phyloP scores from a whole-genome alignment of 306 rosid genomes.

The Cicer arietinum region DNA sequence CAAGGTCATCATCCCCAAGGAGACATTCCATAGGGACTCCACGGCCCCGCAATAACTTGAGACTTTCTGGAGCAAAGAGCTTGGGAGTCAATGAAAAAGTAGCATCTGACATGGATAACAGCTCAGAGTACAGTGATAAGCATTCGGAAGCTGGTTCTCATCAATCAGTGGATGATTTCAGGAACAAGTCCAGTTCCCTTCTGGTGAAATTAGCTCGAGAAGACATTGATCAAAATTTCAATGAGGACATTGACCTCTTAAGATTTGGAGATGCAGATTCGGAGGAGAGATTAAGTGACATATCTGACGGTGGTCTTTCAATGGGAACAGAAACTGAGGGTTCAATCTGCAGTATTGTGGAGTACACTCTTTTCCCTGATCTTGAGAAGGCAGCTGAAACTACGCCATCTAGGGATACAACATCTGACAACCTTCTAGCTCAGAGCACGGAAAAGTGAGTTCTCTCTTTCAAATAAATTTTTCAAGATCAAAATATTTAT shows the following conservation, averaged over 20 bases:
- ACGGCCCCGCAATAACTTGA: conserved; percentile 53
- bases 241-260: conserved; percentile 82
- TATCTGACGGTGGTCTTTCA: conserved; percentile 97
- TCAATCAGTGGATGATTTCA: conserved; percentile 70
- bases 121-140: conserved; percentile 78
- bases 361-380: conserved; percentile 94
- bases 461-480: conserved; percentile 8
- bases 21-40: conserved; percentile 66
- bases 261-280: conserved; percentile 93
- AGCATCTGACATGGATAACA: conserved; percentile 72
- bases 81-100: conserved; percentile 51
- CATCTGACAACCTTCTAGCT: conserved; percentile 40
- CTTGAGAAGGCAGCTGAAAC: conserved; percentile 59
- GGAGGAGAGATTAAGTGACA: conserved; percentile 94
- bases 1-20: conserved; percentile 79
- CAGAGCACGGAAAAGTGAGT: conserved; percentile 64
- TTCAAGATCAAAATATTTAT: neutral
- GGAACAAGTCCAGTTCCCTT: conserved; percentile 58
- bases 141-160: conserved; percentile 85
- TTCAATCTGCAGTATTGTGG: conserved; percentile 87
- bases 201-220: conserved; percentile 50
- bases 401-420: conserved; percentile 45
- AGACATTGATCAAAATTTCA: conserved; percentile 53
- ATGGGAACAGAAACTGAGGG: conserved; percentile 99
- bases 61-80: conserved; percentile 55